Conservation (phyloP, 768 basidiomycete genomes). For the Glaciozyma antarctica region DNA sequence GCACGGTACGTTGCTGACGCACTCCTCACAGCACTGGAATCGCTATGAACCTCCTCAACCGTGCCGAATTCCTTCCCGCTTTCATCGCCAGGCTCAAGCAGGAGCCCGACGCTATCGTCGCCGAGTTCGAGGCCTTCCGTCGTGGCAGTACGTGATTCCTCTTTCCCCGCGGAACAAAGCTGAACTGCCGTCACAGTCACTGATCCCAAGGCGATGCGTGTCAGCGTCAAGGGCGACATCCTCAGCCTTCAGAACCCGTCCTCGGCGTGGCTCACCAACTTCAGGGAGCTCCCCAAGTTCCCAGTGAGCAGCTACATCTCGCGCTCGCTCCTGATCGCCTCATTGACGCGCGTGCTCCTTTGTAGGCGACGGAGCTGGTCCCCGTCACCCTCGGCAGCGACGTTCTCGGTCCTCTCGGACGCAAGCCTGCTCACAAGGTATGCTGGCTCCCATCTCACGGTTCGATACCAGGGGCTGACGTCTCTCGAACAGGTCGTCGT, state of each 20-base stretch:
- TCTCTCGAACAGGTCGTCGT: constrained; percentile 56
- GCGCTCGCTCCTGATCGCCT: background rate
- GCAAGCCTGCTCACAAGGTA: constrained; percentile 62
- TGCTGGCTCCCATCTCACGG: background rate
- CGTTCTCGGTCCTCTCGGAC: constrained; percentile 66
- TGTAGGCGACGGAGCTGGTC: constrained; percentile 45
- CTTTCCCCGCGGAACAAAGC: no score
- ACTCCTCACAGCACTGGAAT: constrained; percentile 11
- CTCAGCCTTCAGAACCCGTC: constrained; percentile 60
- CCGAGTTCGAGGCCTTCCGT: constrained; percentile 66
- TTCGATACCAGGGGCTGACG: constrained; percentile 12
- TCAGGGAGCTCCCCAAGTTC: constrained; percentile 54
- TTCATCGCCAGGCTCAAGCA: constrained; percentile 63
- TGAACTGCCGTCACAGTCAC: constrained; percentile 50
- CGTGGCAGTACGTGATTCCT: constrained; percentile 48
- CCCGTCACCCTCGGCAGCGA: constrained; percentile 59
- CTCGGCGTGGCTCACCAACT: constrained; percentile 63
- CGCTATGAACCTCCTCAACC: constrained; percentile 52
- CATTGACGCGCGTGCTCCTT: background rate
- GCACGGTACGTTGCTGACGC: background rate
- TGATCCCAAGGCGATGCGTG: constrained; percentile 68
- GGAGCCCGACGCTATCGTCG: constrained; percentile 59
- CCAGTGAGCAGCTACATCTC: constrained; percentile 28
- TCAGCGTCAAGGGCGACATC: constrained; percentile 84
- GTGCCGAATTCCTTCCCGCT: constrained; percentile 68